phyloP scores from a whole-genome alignment of 805 yeast species.

The Candida boleticola region DNA sequence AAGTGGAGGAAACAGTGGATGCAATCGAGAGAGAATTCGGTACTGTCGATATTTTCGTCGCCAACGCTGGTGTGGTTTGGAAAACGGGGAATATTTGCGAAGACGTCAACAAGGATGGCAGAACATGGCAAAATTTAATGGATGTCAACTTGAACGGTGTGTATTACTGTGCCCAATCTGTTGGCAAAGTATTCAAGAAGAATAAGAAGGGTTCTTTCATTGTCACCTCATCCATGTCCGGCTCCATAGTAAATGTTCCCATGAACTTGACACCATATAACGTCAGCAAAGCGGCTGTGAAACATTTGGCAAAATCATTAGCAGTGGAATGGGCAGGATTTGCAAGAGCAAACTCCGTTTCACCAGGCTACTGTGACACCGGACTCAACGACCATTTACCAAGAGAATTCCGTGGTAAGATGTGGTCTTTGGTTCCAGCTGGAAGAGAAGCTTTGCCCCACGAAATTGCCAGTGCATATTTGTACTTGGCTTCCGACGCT shows the following conservation, averaged over 20 bases:
- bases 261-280: constrained; percentile 13
- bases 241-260: constrained; percentile 21
- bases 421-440: constrained; percentile 12
- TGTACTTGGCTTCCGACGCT: constrained; percentile 23
- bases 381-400: constrained; percentile 11
- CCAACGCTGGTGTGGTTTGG: constrained; percentile 40
- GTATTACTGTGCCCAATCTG: constrained; percentile 27
- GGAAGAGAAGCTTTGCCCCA: constrained; percentile 21
- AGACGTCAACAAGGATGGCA: constrained; percentile 12
- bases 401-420: background rate
- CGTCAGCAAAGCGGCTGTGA: constrained; percentile 4
- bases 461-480: constrained; percentile 20
- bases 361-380: constrained; percentile 6
- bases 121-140: constrained; percentile 18
- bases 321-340: constrained; percentile 7
- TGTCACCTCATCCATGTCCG: constrained; percentile 22
- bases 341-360: constrained; percentile 8
- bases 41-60: constrained; percentile 41
- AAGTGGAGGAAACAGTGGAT: constrained; percentile 25
- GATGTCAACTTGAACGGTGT: constrained; percentile 26
- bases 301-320: constrained; percentile 6
- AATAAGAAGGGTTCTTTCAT: constrained; percentile 15
- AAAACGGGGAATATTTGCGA: constrained; percentile 18
- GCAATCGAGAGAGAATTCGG: constrained; percentile 37
- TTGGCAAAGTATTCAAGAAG: constrained; percentile 21